Conservation (phyloP, 2,329 filamentous ascomycete genomes). For the Fusarium heterosporum region DNA sequence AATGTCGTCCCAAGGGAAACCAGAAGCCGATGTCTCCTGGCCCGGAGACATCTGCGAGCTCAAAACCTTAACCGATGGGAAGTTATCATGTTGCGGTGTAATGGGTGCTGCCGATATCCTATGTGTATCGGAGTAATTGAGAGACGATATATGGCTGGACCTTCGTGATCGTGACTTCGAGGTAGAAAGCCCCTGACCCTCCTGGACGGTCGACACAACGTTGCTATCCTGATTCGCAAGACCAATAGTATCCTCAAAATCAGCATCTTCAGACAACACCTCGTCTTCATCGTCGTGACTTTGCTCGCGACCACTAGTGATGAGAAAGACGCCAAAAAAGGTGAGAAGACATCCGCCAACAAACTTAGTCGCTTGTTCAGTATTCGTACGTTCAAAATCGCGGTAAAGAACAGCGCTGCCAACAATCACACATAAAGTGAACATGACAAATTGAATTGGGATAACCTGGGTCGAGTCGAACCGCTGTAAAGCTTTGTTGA, state of each 20-base stretch:
- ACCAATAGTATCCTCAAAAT: slow-evolving; percentile 73
- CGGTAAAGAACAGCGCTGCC: slow-evolving; percentile 94
- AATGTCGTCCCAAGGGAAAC: slow-evolving; percentile 58
- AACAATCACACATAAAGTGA: slow-evolving; percentile 94
- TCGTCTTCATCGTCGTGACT: slow-evolving; percentile 66
- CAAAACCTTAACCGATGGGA: slow-evolving; percentile 53
- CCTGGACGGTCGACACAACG: slow-evolving; percentile 25
- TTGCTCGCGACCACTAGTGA: slow-evolving; percentile 82
- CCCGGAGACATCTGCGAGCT: slow-evolving; percentile 51
- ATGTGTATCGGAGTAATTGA: slow-evolving; percentile 57
- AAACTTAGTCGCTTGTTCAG: slow-evolving; percentile 82
- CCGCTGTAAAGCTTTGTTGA: slow-evolving; percentile 87
- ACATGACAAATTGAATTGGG: slow-evolving; percentile 95
- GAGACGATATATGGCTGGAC: slow-evolving; percentile 61
- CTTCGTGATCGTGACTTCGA: slow-evolving; percentile 56
- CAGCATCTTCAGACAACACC: slow-evolving; percentile 65
- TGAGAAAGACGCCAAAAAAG: slow-evolving; percentile 96
- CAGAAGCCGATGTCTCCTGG: slow-evolving; percentile 56
- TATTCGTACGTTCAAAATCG: slow-evolving; percentile 88
- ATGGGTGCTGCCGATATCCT: slow-evolving; percentile 49
- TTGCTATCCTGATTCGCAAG: slow-evolving; percentile 63
- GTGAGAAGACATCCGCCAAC: slow-evolving; percentile 90
- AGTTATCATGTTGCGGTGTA: slow-evolving; percentile 51
- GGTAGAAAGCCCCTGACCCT: slow-evolving; percentile 36
- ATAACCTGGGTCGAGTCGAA: slow-evolving; percentile 99